Conservation (phyloP, 306 rosid species). For the Urtica urens region DNA sequence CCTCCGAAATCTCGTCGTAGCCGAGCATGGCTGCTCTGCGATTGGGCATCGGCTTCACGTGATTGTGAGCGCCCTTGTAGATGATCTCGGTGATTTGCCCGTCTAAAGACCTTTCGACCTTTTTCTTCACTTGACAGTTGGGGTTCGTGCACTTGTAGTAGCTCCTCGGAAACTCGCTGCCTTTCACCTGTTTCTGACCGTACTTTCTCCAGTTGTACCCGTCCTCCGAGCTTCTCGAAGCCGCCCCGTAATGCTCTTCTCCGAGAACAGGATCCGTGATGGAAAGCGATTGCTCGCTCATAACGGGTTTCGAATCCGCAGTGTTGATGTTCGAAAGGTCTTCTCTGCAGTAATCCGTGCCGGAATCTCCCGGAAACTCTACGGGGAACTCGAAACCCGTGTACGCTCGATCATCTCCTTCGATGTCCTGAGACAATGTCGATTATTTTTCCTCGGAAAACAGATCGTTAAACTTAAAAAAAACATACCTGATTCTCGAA, state of each 20-base stretch:
- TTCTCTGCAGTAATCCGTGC: slow-evolving; percentile 18
- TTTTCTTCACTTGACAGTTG: slow-evolving; percentile 80
- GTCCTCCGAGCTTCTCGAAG: slow-evolving; percentile 51
- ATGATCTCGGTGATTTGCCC: slow-evolving; percentile 88
- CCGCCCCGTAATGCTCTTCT: slow-evolving; percentile 31
- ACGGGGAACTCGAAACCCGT: slow-evolving; percentile 40
- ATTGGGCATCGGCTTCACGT: slow-evolving; percentile 45
- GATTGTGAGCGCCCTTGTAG: slow-evolving; percentile 75
- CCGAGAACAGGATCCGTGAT: slow-evolving; percentile 20
- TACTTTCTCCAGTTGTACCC: slow-evolving; percentile 95
- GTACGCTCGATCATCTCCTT: slow-evolving; percentile 26
- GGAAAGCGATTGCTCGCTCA: slow-evolving; percentile 22
- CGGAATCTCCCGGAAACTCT: slow-evolving; percentile 31
- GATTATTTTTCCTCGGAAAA: neutral
- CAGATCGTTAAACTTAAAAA: neutral
- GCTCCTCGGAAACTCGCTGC: slow-evolving; percentile 90
- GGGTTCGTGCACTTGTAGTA: slow-evolving; percentile 76
- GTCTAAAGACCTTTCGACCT: slow-evolving; percentile 80
- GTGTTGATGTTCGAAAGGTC: slow-evolving; percentile 19
- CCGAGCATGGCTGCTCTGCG: slow-evolving; percentile 37
- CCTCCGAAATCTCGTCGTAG: slow-evolving; percentile 36
- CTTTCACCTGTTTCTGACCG: slow-evolving; percentile 92
- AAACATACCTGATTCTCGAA: slow-evolving; percentile 40
- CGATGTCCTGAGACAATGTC: slow-evolving; percentile 26
- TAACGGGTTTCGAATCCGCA: slow-evolving; percentile 19